Base-by-base conservation (phyloP, 2,329 filamentous ascomycete genomes). In the Cercospora berteroae region DNA sequence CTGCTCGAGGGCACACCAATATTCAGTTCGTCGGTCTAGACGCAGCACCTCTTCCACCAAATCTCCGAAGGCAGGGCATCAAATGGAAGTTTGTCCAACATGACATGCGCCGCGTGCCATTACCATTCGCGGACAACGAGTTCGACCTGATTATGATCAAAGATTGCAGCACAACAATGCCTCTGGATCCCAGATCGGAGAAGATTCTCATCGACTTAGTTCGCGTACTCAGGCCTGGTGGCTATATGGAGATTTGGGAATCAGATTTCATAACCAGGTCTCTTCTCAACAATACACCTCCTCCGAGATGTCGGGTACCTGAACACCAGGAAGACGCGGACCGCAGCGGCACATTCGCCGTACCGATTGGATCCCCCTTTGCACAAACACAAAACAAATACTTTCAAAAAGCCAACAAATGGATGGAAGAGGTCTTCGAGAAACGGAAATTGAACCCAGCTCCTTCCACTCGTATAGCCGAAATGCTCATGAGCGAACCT, bases 61-160 rank as follows among this genome's bases (percentile, higher is more conserved):
- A 88, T 71, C 77, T 89, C 72, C 81, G 84, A 73, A 88, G 88
- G 72, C 88, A 89, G 73, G 91, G 92, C 58, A 90, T 97, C 83
- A 89, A 91, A 71, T 97, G 93, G 93, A 88, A 84, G 10, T 97
- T 97, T 77, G 87, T 96, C 63, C 91, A 94, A 76, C 93, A 97
- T 77, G 94, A 97, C 78, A 81, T 96, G 70, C 89, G 92, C 67
- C 86, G 87, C 67, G 78, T 85, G 2, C 92, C 92, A 0, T 87
- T 94, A 74, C 94, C 94, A 0, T 93, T 97, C 70, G 84, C 88
- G 1, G 87, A 92, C 68, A 89, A 86, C 39, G 89, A 94, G 73
- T 97, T 96, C 78, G 93, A 97, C 77, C 85, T 97, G 48, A 86
- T 98, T 74, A 93, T 97, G 83, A 85, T 92, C 75, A 97, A 97